Percentiles rank a stretch among this genome's conserved stretches.
These are phyloP conservation scores for Peronospora belbahrii DNA, from an alignment of 352 stramenopile genomes.

Conservation along the genomic window DNA sequence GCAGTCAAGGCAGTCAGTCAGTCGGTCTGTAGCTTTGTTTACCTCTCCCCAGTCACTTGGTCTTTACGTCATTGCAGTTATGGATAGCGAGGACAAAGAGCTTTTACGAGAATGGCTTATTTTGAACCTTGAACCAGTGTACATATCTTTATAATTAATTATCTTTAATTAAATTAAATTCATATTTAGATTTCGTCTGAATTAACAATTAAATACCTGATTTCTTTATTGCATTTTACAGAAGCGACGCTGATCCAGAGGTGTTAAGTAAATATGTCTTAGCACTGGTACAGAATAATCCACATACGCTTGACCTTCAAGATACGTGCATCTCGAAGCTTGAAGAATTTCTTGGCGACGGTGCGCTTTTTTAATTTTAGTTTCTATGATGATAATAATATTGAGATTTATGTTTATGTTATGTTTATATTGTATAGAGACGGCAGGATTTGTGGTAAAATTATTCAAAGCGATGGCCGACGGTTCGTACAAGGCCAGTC, in stretches of 20 bases:
- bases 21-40: background rate
- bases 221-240: constrained; percentile 10
- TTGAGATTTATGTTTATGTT: background rate
- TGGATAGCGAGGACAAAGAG: constrained; percentile 79
- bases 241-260: constrained; percentile 79
- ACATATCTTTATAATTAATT: constrained; percentile 13
- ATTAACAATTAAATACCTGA: too few relatives aligned
- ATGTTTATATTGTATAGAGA: constrained; percentile 37
- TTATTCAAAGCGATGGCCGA: constrained; percentile 62
- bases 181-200: background rate
- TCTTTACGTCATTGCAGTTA: constrained; percentile 14
- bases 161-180: background rate
- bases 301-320: constrained; percentile 55
- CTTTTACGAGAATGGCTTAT: constrained; percentile 82
- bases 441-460: constrained; percentile 54
- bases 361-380: constrained; percentile 24
- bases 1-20: background rate
- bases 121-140: constrained; percentile 80
- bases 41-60: constrained; percentile 1
- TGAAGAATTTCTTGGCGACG: constrained; percentile 80
- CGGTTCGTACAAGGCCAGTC: constrained; percentile 44
- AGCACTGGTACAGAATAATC: constrained; percentile 78
- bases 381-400: background rate
- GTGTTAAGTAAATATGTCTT: constrained; percentile 86
- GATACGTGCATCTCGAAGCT: constrained; percentile 72